Evolutionary conservation across 2,329 filamentous ascomycete species (phyloP).

Genomic region (Aspergillus fumigatiaffinis): DNA sequence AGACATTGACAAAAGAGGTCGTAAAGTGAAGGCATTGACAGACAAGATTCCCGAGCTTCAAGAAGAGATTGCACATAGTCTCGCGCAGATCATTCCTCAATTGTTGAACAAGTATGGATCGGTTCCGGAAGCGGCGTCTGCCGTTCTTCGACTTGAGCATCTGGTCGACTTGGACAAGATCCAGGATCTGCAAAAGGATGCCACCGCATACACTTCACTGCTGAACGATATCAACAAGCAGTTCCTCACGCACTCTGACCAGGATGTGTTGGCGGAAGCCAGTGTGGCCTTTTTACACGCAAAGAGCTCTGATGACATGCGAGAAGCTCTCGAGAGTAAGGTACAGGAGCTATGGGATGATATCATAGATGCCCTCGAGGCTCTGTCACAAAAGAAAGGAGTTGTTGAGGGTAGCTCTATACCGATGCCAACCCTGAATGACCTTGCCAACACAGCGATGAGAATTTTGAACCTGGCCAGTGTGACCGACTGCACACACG

Average conservation of each 20-base stretch:
- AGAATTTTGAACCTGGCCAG: slow-evolving; percentile 78
- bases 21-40: slow-evolving; percentile 57
- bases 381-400: slow-evolving; percentile 66
- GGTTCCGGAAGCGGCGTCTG: slow-evolving; percentile 78
- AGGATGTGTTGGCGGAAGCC: slow-evolving; percentile 78
- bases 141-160: slow-evolving; percentile 80
- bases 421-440: slow-evolving; percentile 59
- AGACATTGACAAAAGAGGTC: slow-evolving; percentile 51
- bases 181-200: slow-evolving; percentile 81
- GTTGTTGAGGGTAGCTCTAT: slow-evolving; percentile 69
- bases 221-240: slow-evolving; percentile 91
- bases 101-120: slow-evolving; percentile 91
- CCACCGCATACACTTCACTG: slow-evolving; percentile 72
- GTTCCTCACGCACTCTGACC: slow-evolving; percentile 87
- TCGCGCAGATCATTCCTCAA: slow-evolving; percentile 75
- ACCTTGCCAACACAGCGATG: slow-evolving; percentile 68
- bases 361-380: slow-evolving; percentile 66
- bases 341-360: slow-evolving; percentile 83
- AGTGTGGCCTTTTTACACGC: slow-evolving; percentile 79
- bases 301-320: slow-evolving; percentile 79
- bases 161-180: slow-evolving; percentile 83
- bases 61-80: slow-evolving; percentile 71
- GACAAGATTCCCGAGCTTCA: slow-evolving; percentile 64
- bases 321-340: slow-evolving; percentile 78
- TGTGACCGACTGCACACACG: slow-evolving; percentile 71